phyloP scores from a whole-genome alignment of 345 rosid genomes.

The Eucalyptus viminalis region DNA sequence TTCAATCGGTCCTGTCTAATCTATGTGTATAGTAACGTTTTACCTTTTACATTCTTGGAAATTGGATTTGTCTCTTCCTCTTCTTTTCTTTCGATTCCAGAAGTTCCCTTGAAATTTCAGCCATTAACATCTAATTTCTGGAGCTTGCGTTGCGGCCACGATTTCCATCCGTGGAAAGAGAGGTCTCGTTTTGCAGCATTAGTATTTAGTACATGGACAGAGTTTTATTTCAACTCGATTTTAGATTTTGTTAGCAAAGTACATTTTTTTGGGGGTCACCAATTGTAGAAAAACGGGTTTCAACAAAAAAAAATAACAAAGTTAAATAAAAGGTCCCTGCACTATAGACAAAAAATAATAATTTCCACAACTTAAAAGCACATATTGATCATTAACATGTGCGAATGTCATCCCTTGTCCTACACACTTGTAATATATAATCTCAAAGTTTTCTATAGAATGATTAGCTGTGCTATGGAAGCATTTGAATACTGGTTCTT shows the following conservation, averaged over 20 bases:
- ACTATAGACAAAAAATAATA: neutral
- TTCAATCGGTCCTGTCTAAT: neutral
- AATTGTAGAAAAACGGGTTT: neutral
- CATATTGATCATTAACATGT: neutral
- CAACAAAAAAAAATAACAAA: neutral
- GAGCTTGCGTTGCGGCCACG: neutral
- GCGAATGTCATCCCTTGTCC: neutral
- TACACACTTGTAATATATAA: neutral
- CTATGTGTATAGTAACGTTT: neutral
- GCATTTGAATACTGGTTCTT: neutral
- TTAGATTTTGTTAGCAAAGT: neutral
- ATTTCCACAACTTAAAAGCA: neutral
- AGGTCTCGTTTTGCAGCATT: neutral
- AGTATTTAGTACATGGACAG: neutral
- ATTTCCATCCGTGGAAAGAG: neutral
- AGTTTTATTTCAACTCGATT: neutral
- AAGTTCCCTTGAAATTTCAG: neutral
- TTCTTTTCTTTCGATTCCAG: neutral
- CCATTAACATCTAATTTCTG: neutral
- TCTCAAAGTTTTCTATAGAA: neutral
- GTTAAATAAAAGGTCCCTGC: neutral
- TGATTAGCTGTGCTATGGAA: neutral
- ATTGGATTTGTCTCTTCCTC: neutral
- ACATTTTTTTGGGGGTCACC: neutral
- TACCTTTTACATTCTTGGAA: neutral